These are phyloP conservation scores for Amesomyces nigricolor DNA, from an alignment of 2,329 filamentous ascomycete genomes.

Conservation along the genomic window DNA sequence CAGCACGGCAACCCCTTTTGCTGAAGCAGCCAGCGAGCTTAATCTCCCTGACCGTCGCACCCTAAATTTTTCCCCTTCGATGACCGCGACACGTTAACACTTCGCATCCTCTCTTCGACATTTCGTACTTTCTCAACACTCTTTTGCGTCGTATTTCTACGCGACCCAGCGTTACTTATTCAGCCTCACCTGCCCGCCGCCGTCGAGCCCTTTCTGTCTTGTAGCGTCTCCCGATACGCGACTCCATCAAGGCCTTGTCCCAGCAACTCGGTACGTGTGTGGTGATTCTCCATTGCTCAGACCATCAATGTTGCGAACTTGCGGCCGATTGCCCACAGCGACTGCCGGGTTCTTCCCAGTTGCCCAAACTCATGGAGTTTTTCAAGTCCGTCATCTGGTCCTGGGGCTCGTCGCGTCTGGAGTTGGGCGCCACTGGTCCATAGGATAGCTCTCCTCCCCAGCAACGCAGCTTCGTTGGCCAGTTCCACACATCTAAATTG, in stretches of 20 bases:
- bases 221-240: conserved; percentile 35
- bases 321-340: not conserved
- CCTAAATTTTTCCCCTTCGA: conserved; percentile 28
- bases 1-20: conserved; percentile 26
- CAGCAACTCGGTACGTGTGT: conserved; percentile 25
- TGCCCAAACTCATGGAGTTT: not conserved
- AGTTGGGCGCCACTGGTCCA: not conserved
- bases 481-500: not conserved
- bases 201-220: conserved; percentile 20
- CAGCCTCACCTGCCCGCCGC: conserved; percentile 17
- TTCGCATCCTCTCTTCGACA: conserved; percentile 23
- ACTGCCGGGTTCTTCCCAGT: conserved; percentile 6
- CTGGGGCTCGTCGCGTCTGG: not conserved
- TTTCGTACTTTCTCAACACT: conserved; percentile 27
- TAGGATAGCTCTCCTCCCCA: conserved; percentile 11
- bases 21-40: conserved; percentile 20
- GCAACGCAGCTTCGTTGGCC: conserved; percentile 2
- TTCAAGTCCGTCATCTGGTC: not conserved
- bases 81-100: conserved; percentile 22
- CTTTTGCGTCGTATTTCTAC: conserved; percentile 26
- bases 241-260: conserved; percentile 24
- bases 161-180: conserved; percentile 24
- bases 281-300: conserved; percentile 4
- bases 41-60: conserved; percentile 24
- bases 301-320: not conserved